Evolutionary conservation across 2,329 filamentous ascomycete species (phyloP).

Genomic region (Tolypocladium ovalisporum): DNA sequence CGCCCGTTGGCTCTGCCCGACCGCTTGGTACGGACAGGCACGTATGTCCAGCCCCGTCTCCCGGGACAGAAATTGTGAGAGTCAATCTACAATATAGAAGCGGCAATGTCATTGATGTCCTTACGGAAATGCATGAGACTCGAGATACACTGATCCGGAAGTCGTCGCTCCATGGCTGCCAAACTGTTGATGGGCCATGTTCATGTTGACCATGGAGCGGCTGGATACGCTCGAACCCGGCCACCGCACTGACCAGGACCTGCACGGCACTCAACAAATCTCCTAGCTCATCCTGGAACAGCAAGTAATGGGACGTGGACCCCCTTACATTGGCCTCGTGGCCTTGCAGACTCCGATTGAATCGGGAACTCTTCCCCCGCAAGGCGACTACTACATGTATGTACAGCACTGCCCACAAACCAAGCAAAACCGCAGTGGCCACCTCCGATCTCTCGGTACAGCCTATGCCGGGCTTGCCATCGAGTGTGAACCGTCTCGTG

Average conservation of each 20-base stretch:
- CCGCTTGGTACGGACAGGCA: background rate
- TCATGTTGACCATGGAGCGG: background rate
- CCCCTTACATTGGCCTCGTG: background rate
- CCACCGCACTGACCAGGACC: background rate
- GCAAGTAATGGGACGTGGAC: background rate
- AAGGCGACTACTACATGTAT: too few species aligned
- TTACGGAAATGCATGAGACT: too few species aligned
- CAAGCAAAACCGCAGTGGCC: background rate
- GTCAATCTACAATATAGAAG: background rate
- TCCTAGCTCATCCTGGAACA: background rate
- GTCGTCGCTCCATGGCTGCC: too few species aligned
- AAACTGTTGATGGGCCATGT: background rate
- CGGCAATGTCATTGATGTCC: too few species aligned
- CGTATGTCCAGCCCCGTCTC: too few species aligned
- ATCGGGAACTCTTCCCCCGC: background rate
- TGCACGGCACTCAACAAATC: background rate
- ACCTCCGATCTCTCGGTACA: background rate
- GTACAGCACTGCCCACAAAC: too few species aligned
- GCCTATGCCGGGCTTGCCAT: background rate
- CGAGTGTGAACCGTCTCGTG: background rate
- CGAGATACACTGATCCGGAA: background rate
- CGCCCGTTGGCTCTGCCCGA: background rate
- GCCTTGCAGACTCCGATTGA: background rate
- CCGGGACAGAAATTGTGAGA: background rate
- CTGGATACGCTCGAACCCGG: background rate